Evolutionary conservation across 345 rosid species (phyloP).

Genomic region (Brassica juncea): DNA sequence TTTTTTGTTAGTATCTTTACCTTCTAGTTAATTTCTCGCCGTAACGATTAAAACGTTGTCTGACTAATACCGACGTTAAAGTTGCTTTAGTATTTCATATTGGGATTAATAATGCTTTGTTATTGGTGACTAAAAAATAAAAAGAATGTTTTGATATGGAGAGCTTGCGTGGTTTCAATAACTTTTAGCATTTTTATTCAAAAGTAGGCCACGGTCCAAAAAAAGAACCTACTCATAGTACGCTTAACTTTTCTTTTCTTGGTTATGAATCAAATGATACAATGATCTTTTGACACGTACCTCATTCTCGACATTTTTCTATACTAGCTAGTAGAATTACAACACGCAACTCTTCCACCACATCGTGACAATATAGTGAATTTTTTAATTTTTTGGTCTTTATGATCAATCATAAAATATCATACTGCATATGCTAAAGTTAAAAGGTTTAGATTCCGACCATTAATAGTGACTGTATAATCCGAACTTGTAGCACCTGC

Average conservation of each 20-base stretch:
- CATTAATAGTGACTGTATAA: slow-evolving; percentile 14
- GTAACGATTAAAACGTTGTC: too few species aligned
- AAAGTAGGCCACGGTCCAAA: slow-evolving; percentile 23
- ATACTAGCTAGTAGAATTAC: background rate
- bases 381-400: slow-evolving; percentile 34
- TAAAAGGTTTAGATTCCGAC: background rate
- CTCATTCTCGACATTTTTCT: background rate
- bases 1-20: background rate
- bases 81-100: background rate
- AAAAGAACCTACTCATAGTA: slow-evolving; percentile 27
- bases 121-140: background rate
- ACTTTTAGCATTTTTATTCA: background rate
- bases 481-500: background rate
- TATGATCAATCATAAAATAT: slow-evolving; percentile 23
- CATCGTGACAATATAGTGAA: slow-evolving; percentile 22
- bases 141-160: background rate
- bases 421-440: background rate
- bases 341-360: slow-evolving; percentile 24
- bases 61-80: background rate
- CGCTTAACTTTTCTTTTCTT: slow-evolving; percentile 24
- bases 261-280: background rate
- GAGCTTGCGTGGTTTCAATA: slow-evolving; percentile 21
- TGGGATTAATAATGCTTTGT: background rate
- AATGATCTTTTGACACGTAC: background rate
- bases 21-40: background rate